Conservation (phyloP, 768 basidiomycete species). For the Neoboletus brunneissimus region DNA sequence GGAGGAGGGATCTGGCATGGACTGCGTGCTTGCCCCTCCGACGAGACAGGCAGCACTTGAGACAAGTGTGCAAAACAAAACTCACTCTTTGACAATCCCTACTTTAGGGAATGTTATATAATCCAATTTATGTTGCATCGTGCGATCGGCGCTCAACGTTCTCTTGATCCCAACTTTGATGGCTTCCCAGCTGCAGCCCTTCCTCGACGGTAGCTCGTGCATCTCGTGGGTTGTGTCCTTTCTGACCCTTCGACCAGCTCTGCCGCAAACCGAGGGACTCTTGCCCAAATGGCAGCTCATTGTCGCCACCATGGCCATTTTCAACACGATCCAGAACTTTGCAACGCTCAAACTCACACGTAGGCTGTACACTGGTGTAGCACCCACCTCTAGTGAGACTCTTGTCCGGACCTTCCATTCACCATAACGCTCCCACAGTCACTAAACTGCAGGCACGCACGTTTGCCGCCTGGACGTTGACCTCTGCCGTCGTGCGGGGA, state of each 20-base stretch:
- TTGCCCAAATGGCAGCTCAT: conserved; percentile 89
- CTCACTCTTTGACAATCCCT: conserved; percentile 7
- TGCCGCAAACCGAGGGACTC: conserved; percentile 65
- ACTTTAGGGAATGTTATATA: conserved; percentile 30
- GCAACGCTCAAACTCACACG: conserved; percentile 73
- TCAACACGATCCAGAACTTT: conserved; percentile 87
- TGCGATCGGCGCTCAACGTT: conserved; percentile 1
- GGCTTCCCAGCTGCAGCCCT: conserved; percentile 6
- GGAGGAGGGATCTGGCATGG: conserved; percentile 34
- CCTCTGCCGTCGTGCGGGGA: conserved; percentile 74
- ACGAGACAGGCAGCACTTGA: conserved; percentile 12
- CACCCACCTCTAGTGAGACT: conserved; percentile 38
- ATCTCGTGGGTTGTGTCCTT: not conserved
- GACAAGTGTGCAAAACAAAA: conserved; percentile 21
- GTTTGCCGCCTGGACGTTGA: conserved; percentile 89
- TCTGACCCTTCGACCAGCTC: conserved; percentile 37
- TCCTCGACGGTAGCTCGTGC: conserved; percentile 22
- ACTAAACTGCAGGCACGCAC: conserved; percentile 84
- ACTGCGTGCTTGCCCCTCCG: conserved; percentile 25
- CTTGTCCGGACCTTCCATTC: not conserved
- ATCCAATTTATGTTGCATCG: conserved; percentile 11
- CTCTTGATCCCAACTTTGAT: conserved; percentile 1
- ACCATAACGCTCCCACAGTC: conserved; percentile 45
- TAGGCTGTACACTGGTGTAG: conserved; percentile 60
- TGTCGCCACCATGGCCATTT: conserved; percentile 70